Percentiles rank a stretch among this genome's conserved stretches.
Conservation (phyloP, 2,329 filamentous ascomycete genomes). For the Talaromyces piceae region DNA sequence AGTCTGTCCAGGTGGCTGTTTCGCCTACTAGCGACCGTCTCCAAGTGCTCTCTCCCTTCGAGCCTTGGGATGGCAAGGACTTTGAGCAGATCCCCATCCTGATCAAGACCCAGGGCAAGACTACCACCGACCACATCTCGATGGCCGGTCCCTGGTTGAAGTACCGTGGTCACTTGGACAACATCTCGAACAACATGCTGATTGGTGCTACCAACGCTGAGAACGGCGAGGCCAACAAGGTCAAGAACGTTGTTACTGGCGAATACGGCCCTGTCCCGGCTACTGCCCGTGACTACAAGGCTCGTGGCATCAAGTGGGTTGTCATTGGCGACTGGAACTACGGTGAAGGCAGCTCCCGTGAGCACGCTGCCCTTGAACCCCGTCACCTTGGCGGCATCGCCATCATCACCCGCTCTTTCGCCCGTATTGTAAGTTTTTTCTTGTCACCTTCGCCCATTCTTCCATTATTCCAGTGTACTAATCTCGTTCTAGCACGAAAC, state of each 20-base stretch:
- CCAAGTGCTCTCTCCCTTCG: constrained; percentile 80
- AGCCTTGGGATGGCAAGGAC: constrained; percentile 88
- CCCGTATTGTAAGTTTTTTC: constrained; percentile 64
- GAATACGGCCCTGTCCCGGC: constrained; percentile 84
- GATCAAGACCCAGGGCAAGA: constrained; percentile 96
- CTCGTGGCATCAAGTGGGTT: constrained; percentile 92
- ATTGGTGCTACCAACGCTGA: constrained; percentile 94
- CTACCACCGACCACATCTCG: constrained; percentile 93
- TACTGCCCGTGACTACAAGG: constrained; percentile 97
- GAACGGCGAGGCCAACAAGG: constrained; percentile 95
- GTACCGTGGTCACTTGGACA: constrained; percentile 97
- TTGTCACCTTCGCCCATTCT: no score
- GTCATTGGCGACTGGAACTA: constrained; percentile 99
- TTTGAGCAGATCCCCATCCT: constrained; percentile 76
- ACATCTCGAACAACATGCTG: constrained; percentile 99
- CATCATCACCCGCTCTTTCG: constrained; percentile 92
- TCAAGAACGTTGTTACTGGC: constrained; percentile 81
- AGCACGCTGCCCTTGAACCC: constrained; percentile 96
- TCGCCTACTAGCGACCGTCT: constrained; percentile 88
- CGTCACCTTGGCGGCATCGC: constrained; percentile 93
- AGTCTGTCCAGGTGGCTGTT: constrained; percentile 67
- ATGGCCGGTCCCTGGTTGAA: constrained; percentile 97
- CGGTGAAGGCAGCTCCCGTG: constrained; percentile 93
- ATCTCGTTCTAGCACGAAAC: constrained; percentile 68
- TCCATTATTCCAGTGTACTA: no score